Evolutionary conservation across 495 filamentous ascomycete species (phyloP), one percentile per base, ranked within the genome.

Genomic region (Friedmanniomyces simplex): DNA sequence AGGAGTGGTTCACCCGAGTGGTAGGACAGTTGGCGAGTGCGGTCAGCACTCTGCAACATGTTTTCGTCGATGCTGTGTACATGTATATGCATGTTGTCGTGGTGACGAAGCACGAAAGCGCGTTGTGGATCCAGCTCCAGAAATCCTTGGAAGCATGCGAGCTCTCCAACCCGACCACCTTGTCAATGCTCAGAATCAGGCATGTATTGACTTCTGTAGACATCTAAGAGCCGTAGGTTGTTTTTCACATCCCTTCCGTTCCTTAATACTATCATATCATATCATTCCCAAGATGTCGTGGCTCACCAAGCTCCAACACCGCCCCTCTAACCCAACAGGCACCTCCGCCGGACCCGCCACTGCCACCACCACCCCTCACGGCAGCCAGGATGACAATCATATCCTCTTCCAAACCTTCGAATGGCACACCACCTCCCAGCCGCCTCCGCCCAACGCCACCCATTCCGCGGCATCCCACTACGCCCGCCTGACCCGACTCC

Each of bases 391-490:
- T 12, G 70, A 73, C 59, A 90, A 89, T 58, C 65, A 61, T 52
- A 81, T 82, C 57, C 80, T 89, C 68, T 69, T 89, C 62, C 82
- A 89, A 68, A 79, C 74, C 10, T 89, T 86, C 67, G 86, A 89
- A 73, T 88, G 86, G 86, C 81, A 89, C 66, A 75, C 83, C 0
- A 83, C 82, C 0, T 76, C 77, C 10, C 82, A 87, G 61, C 71
- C 77, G 28, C 59, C 53, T 16, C 18, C 26, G 14, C 22, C 34
- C 1, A 8, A 48, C 26, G 50, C 46, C 30, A 54, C 49, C 1
- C 53, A 59, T 50, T 36, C 37, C 30, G 5, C 22, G 18, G 28
- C 12, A 1, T 72, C 72, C 20, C 85, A 89, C 67, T 89, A 81
- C 79, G 63, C 70, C 34, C 79, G 84, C 21, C 78, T 89, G 4